Base-by-base conservation (phyloP, 208 protist genomes). In the Blechomonas ayalai region DNA sequence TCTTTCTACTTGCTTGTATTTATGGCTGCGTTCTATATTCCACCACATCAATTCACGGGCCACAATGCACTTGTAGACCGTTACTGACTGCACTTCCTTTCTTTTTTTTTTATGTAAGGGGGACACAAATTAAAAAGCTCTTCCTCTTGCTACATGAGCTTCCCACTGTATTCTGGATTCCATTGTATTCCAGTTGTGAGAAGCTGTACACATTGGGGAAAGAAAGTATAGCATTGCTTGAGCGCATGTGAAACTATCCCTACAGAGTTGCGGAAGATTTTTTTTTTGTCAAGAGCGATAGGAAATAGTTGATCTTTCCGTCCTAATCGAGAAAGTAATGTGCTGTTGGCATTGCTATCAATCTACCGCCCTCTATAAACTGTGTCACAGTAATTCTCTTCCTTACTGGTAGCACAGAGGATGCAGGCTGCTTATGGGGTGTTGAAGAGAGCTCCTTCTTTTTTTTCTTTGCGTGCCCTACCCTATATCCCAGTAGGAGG, bases 121-220 rank as follows among this genome's bases (percentile, higher is more conserved):
- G 41, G 10, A 46, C 8, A 10, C 6, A 46, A 35, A 35, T n/a
- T 12, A n/a, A 35, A 35, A 35, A 35, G n/a, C 53, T 32, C 51
- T 39, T 55, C 50, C 39, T 64, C 40, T 67, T 52, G 56, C 38
- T 16, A 26, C n/a, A 12, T 35, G 13, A 12, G n/a, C n/a, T 35
- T n/a, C n/a, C n/a, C 31, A n/a, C 31, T 35, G 12, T 35, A 48
- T 60, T 31, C 31, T 29, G 12, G 31, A 35, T 33, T 38, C 29
- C 45, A 42, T 47, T 23, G 18, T 49, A 57, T 53, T 13, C 26
- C 6, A 0, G 39, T n/a, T 44, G 16, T 22, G 18, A 52, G n/a
- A n/a, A n/a, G n/a, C n/a, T 52, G 16, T 52, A 7, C 45, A 46
- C 45, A 44, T 52, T 10, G 9, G 31, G 25, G 12, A 41, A 41